These are phyloP conservation scores for Boletus eberwhitei DNA, from an alignment of 768 basidiomycete genomes.

Conservation along the genomic window DNA sequence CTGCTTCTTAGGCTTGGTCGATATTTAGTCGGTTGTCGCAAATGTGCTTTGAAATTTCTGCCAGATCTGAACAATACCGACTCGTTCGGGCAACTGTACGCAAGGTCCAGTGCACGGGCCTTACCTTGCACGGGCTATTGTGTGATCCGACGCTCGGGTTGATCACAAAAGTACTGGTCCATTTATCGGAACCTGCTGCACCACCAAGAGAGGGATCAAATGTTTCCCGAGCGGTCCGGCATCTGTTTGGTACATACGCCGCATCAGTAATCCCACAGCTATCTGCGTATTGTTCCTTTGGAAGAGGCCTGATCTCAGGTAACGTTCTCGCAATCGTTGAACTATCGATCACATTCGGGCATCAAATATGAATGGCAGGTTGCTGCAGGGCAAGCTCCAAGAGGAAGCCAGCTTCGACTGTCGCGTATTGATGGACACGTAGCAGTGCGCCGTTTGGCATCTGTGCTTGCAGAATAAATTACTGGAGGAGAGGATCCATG, in stretches of 20 bases:
- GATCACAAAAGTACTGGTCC: conserved; percentile 39
- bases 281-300: conserved; percentile 20
- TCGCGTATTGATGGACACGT: conserved; percentile 44
- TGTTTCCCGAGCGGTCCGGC: conserved; percentile 30
- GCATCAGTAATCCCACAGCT: conserved; percentile 26
- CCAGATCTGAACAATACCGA: conserved; percentile 16
- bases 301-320: conserved; percentile 38
- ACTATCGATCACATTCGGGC: conserved; percentile 17
- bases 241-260: conserved; percentile 30
- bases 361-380: conserved; percentile 38
- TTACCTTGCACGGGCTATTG: conserved; percentile 40
- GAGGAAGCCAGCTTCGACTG: conserved; percentile 35
- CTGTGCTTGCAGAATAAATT: conserved; percentile 12
- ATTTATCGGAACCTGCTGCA: conserved; percentile 40
- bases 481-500: background rate
- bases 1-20: conserved; percentile 12
- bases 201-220: conserved; percentile 38
- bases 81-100: background rate
- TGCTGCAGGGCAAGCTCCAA: conserved; percentile 37
- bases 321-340: conserved; percentile 24
- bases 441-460: conserved; percentile 50
- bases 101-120: background rate
- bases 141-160: conserved; percentile 40
- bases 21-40: conserved; percentile 20
- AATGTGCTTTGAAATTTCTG: conserved; percentile 22